Percentiles rank a stretch among this genome's conserved stretches.
phyloP scores from a whole-genome alignment of 208 protist species.

The Lotmaria passim region DNA sequence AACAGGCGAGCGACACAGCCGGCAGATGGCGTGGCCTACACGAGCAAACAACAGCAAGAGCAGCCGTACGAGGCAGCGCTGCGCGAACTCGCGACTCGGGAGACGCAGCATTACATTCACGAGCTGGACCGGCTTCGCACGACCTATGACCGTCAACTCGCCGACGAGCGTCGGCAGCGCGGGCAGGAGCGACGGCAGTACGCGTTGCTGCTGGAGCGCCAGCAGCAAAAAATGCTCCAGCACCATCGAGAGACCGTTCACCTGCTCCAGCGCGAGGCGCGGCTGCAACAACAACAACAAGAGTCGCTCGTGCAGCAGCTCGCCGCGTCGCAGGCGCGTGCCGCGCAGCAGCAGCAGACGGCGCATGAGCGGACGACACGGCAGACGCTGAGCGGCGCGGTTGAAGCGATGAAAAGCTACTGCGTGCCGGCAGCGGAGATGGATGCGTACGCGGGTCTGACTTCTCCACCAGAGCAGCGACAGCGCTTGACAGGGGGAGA shows the following conservation, averaged over 20 bases:
- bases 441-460: not conserved
- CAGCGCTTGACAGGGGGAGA: not conserved
- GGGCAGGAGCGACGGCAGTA: constrained; percentile 62
- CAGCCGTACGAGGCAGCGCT: constrained; percentile 30
- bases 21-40: too few species aligned
- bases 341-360: constrained; percentile 30
- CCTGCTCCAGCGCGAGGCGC: constrained; percentile 50
- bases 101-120: constrained; percentile 51
- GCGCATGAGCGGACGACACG: constrained; percentile 32
- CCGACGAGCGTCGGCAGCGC: constrained; percentile 57
- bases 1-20: too few species aligned
- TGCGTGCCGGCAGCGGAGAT: constrained; percentile 12
- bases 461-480: too few species aligned
- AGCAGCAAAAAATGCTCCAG: constrained; percentile 42
- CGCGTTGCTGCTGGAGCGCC: constrained; percentile 50
- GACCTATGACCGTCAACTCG: constrained; percentile 41
- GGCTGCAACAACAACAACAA: constrained; percentile 48
- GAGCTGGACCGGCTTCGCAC: constrained; percentile 57
- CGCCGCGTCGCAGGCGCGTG: constrained; percentile 33
- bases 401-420: constrained; percentile 36
- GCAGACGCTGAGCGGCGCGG: constrained; percentile 40
- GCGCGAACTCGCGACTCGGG: constrained; percentile 35
- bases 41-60: not conserved
- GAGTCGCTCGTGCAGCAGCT: constrained; percentile 56
- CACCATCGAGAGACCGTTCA: constrained; percentile 58